phyloP scores from a whole-genome alignment of 2,329 filamentous ascomycete genomes.

The Fusarium burgessii region DNA sequence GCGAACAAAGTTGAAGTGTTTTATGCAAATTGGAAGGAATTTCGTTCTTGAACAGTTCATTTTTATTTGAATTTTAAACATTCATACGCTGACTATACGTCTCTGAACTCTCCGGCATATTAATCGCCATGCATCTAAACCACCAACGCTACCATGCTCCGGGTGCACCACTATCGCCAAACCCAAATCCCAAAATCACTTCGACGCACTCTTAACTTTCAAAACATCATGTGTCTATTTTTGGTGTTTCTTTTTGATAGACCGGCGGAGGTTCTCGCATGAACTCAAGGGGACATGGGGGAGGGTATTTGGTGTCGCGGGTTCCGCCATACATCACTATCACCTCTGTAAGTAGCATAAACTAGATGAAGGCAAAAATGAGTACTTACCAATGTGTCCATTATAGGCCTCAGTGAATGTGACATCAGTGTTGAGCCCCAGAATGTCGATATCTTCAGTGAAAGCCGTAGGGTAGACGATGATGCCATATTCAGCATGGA shows the following conservation, averaged over 20 bases:
- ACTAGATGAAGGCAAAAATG: not conserved
- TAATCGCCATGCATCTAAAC: constrained; percentile 3
- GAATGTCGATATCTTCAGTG: constrained; percentile 51
- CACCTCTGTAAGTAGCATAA: constrained; percentile 5
- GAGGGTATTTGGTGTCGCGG: constrained; percentile 46
- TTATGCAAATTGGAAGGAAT: not conserved
- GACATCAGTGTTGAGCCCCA: constrained; percentile 49
- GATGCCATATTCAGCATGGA: constrained; percentile 56
- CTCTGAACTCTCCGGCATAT: not conserved
- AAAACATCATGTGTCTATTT: constrained; percentile 7
- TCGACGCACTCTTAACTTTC: not conserved
- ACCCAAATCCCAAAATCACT: constrained; percentile 16
- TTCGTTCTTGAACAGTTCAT: not conserved
- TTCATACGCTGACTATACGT: constrained; percentile 10
- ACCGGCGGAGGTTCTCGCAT: constrained; percentile 54
- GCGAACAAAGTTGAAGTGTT: constrained; percentile 47
- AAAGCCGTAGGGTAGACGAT: constrained; percentile 56
- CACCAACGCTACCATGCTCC: constrained; percentile 17
- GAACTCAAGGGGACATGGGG: constrained; percentile 54
- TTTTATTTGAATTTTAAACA: constrained; percentile 8
- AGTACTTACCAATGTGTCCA: constrained; percentile 51
- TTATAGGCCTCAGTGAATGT: constrained; percentile 55
- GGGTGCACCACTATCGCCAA: constrained; percentile 10
- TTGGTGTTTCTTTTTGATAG: constrained; percentile 47
- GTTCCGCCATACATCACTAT: constrained; percentile 54